Conservation (phyloP, 2,329 filamentous ascomycete genomes). For the Colletotrichum euphorbiae region DNA sequence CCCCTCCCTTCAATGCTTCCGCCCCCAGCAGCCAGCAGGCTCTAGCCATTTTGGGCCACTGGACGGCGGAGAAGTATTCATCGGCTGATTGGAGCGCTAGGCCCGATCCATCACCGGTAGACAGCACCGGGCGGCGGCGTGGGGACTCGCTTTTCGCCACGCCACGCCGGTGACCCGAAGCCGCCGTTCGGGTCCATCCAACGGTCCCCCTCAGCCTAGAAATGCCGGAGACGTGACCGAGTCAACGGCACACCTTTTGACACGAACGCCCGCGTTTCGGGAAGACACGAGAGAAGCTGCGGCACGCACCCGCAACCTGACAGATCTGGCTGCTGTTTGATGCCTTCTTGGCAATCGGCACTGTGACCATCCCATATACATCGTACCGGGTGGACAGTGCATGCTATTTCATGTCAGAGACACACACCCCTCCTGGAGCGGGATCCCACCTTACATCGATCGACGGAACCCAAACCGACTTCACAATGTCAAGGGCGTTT, state of each 20-base stretch:
- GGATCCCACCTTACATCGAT: neutral
- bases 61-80: neutral
- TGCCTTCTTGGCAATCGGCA: constrained; percentile 11
- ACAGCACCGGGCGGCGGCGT: constrained; percentile 13
- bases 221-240: neutral
- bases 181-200: constrained; percentile 15
- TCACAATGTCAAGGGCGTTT: neutral
- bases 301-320: neutral
- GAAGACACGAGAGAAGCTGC: neutral
- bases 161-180: constrained; percentile 35
- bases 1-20: constrained; percentile 5
- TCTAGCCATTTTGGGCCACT: constrained; percentile 33
- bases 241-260: neutral
- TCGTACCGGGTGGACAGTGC: neutral
- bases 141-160: constrained; percentile 14
- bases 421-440: neutral
- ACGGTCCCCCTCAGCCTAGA: neutral
- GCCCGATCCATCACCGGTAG: constrained; percentile 30
- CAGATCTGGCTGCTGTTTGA: neutral
- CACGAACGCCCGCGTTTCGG: neutral
- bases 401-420: neutral
- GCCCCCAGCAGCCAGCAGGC: neutral
- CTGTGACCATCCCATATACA: neutral
- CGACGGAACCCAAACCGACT: neutral
- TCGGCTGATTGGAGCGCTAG: constrained; percentile 6